These are phyloP conservation scores for Chlorella sp. DNA, from an alignment of 139 green algal genomes.

Conservation along the genomic window DNA sequence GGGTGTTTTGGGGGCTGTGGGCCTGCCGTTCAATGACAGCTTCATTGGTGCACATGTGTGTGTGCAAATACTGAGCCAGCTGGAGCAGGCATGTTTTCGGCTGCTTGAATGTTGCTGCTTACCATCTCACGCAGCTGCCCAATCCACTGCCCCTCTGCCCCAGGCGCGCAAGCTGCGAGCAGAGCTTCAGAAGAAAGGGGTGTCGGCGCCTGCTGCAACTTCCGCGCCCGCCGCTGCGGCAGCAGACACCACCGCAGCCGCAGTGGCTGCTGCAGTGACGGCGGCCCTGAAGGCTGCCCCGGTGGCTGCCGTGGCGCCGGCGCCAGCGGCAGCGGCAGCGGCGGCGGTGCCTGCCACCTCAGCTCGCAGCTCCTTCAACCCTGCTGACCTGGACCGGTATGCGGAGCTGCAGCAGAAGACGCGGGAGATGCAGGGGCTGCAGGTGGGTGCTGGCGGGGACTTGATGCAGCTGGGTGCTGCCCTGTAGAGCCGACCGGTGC, in stretches of 20 bases:
- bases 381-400: background rate
- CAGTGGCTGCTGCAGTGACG: background rate
- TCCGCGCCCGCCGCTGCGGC: background rate
- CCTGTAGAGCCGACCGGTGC: too few relatives aligned
- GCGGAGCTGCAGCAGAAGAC: background rate
- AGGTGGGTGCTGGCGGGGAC: background rate
- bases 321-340: background rate
- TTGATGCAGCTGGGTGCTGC: too few relatives aligned
- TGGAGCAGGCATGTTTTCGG: too few relatives aligned
- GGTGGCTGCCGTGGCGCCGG: background rate
- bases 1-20: too few relatives aligned
- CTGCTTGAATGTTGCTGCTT: too few relatives aligned
- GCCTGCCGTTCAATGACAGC: too few relatives aligned
- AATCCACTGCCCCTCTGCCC: background rate
- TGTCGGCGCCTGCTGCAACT: background rate
- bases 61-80: too few relatives aligned
- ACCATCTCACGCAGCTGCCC: background rate
- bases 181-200: background rate
- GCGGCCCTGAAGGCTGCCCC: background rate
- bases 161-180: constrained; percentile 10
- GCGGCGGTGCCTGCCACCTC: background rate
- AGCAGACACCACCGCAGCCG: background rate
- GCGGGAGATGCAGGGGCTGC: constrained; percentile 9
- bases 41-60: too few relatives aligned
- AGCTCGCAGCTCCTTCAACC: background rate